Percentiles rank a stretch among this genome's conserved stretches.
Evolutionary conservation across 2,329 filamentous ascomycete species (phyloP).

Genomic region (Fusarium solani-melongenae): DNA sequence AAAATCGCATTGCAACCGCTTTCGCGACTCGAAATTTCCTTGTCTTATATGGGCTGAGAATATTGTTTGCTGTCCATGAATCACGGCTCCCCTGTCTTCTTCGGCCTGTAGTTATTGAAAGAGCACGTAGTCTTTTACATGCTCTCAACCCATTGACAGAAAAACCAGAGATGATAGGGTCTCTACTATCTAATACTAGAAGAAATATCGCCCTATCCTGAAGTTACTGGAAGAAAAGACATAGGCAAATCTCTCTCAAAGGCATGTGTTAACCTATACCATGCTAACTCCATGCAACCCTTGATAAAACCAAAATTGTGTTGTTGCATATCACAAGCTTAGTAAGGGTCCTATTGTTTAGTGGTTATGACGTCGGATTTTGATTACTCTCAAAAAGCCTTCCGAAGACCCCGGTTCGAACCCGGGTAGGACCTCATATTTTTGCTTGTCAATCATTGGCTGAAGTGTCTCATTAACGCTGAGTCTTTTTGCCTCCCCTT

Average conservation of each 20-base stretch:
- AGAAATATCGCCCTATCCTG: background rate
- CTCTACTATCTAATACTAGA: background rate
- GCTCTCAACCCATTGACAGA: background rate
- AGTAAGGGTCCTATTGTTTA: background rate
- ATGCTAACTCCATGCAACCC: background rate
- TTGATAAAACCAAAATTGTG: background rate
- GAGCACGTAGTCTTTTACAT: background rate
- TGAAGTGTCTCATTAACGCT: too few relatives aligned
- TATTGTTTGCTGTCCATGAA: background rate
- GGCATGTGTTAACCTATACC: background rate
- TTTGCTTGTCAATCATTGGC: background rate
- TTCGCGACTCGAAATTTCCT: background rate
- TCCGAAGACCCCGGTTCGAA: background rate
- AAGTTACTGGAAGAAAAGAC: background rate
- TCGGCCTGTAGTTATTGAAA: background rate
- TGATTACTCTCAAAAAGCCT: background rate
- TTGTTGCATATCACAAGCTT: background rate
- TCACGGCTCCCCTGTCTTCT: background rate
- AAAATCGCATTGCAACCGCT: background rate
- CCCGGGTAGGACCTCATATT: background rate
- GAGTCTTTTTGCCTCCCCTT: background rate
- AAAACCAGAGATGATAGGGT: background rate
- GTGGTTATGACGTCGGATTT: background rate
- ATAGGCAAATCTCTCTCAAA: background rate
- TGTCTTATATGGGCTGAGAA: background rate